These are phyloP conservation scores for Cystobasidium tubakii DNA, from an alignment of 768 basidiomycete species.

Conservation along the genomic window DNA sequence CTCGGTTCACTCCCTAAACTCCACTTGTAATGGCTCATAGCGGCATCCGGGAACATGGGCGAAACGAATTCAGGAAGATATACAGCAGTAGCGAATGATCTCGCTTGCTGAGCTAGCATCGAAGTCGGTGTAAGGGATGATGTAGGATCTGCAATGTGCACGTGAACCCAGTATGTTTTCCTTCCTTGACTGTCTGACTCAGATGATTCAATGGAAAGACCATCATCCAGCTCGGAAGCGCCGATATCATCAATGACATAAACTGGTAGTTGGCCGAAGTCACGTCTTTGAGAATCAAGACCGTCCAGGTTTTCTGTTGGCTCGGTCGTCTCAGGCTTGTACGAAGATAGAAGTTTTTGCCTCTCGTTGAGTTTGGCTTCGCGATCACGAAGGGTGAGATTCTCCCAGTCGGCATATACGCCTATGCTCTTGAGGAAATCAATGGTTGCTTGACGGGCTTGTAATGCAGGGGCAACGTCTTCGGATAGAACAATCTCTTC, in stretches of 20 bases:
- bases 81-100: slow-evolving; percentile 54
- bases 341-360: not conserved
- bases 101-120: slow-evolving; percentile 59
- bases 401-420: slow-evolving; percentile 73
- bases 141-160: slow-evolving; percentile 90
- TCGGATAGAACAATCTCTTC: not conserved
- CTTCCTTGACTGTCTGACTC: slow-evolving; percentile 51
- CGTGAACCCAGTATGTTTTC: slow-evolving; percentile 69
- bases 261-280: slow-evolving; percentile 72
- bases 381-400: slow-evolving; percentile 54
- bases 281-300: slow-evolving; percentile 67
- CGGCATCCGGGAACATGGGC: slow-evolving; percentile 65
- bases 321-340: not conserved
- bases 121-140: slow-evolving; percentile 67
- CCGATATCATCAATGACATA: slow-evolving; percentile 76
- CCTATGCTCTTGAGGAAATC: slow-evolving; percentile 64
- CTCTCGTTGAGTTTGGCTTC: slow-evolving; percentile 46
- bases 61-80: slow-evolving; percentile 65
- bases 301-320: slow-evolving; percentile 54
- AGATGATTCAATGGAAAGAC: slow-evolving; percentile 73
- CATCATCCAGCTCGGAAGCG: slow-evolving; percentile 89
- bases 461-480: slow-evolving; percentile 41
- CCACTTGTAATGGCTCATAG: slow-evolving; percentile 34
- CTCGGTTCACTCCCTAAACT: slow-evolving; percentile 35
- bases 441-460: slow-evolving; percentile 47